Base-by-base conservation (phyloP, 768 basidiomycete species). In the Mycena floridula region DNA sequence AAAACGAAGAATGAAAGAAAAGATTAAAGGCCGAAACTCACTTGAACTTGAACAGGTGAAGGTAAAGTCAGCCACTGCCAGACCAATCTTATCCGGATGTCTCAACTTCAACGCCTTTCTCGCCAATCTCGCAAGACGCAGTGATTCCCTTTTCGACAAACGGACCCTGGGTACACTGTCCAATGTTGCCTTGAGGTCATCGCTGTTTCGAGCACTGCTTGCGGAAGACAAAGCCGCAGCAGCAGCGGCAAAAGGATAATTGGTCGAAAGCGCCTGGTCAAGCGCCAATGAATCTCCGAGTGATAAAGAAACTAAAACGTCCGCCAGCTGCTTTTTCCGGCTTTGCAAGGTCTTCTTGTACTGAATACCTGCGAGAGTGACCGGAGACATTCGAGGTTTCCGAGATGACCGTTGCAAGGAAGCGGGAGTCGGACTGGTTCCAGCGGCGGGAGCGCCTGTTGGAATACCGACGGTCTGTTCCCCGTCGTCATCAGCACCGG, bases 331-430 rank as follows among this genome's bases (percentile, higher is more conserved):
- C 42, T 80, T 72, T 58, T 82, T 85, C 51, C 85, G 68, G 44
- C 64, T 71, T 61, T 73, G 81, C 52, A 89, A 68, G 58, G 83
- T 65, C 49, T 88, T 84, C 61, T 90, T 90, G 55, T 82, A 79
- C 65, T 81, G 80, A 56, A 87, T 59, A 12, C 83, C 85, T 3
- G 83, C 85, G 25, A 80, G 63, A 27, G 82, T 82, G 38, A 77
- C 81, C 11, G 72, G 69, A 16, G 75, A 72, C 35, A 49, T 36
- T 12, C 47, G 47, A 84, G 62, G 62, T 73, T 78, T 37, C 74
- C 74, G 43, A 56, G 63, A 58, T 60, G 44, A 22, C 15, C 18
- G 32, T 13, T 15, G 18, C 32, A 18, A 35, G 15, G 32, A 35
- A 3, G 18, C 15, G 7, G 32, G 32, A 18, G 32, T 15, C 18